Base-by-base conservation (phyloP, 2,329 filamentous ascomycete species). In the Phaeoacremonium minimum region DNA sequence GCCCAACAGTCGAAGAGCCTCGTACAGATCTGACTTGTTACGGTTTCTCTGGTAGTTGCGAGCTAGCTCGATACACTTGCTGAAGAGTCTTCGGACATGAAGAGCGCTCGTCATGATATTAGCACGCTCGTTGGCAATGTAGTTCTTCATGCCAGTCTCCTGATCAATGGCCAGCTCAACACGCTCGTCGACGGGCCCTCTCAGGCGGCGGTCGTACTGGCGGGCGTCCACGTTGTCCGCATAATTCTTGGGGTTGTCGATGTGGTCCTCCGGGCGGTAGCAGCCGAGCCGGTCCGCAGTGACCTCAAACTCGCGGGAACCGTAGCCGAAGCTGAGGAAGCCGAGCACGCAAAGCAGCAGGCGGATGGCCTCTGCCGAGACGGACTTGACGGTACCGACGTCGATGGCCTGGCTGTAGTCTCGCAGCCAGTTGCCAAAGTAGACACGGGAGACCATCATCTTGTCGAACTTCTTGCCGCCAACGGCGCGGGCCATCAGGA, bases 371-470 rank as follows among this genome's bases (percentile, higher is more conserved):
- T 95, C 88, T 35, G 87, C 84, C 38, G 86, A 91, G 45, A 96
- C 89, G 50, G 83, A 78, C 67, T 95, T 95, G 64, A 95, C 79
- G 4, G 88, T 94, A 43, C 88, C 90, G 33, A 95, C 87, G 60
- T 96, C 90, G 51, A 95, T 86, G 43, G 89, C 90, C 63, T 96
- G 90, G 36, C 86, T 93, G 64, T 96, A 96, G 63, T 96, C 90
- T 41, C 76, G 79, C 20, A 95, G 77, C 90, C 90, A 95, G 69
- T 95, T 96, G 46, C 90, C 90, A 67, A 96, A 96, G 69, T 96
- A 96, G 45, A 94, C 86, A 43, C 89, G 80, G 46, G 90, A 86
- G 44, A 95, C 85, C 55, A 83, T 85, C 53, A 95, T 77, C 67
- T 93, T 93, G 69, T 77, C 80, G 64, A 95, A 95, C 55, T 90